These are phyloP conservation scores for Bacidia gigantensis DNA, from an alignment of 495 filamentous ascomycete genomes.

Conservation along the genomic window DNA sequence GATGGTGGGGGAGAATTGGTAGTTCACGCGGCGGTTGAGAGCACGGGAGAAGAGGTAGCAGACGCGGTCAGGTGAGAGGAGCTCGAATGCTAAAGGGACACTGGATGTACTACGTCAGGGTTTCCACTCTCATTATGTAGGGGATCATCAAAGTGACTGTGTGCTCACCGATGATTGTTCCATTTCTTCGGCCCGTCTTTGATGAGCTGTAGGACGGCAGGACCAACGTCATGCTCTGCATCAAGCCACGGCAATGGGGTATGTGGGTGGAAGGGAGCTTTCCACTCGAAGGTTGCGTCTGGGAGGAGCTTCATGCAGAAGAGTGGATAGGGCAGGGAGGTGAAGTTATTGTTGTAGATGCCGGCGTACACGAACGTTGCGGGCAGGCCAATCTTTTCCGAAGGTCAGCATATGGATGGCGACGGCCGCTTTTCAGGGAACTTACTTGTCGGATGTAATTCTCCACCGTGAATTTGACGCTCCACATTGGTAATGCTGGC, in stretches of 20 bases:
- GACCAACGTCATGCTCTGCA: conserved; percentile 90
- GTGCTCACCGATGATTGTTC: conserved; percentile 26
- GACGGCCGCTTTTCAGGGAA: not conserved
- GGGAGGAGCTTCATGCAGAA: conserved; percentile 80
- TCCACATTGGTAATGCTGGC: conserved; percentile 80
- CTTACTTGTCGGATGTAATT: conserved; percentile 60
- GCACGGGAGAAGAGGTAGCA: conserved; percentile 67
- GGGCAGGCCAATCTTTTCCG: conserved; percentile 48
- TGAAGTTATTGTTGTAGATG: conserved; percentile 99
- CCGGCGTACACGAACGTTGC: conserved; percentile 91
- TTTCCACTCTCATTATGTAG: not conserved
- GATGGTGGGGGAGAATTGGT: conserved; percentile 57
- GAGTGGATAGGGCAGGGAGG: conserved; percentile 77
- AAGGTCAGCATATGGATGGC: not conserved
- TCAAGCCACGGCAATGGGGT: conserved; percentile 90
- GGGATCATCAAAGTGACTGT: conserved; percentile 9
- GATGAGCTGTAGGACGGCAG: conserved; percentile 88
- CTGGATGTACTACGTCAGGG: conserved; percentile 27
- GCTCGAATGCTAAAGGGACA: conserved; percentile 84
- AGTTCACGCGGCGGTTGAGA: conserved; percentile 62
- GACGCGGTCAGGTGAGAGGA: conserved; percentile 68
- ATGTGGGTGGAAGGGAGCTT: conserved; percentile 83
- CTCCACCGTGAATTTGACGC: conserved; percentile 80
- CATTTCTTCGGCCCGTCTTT: conserved; percentile 83
- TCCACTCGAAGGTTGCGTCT: conserved; percentile 84